Evolutionary conservation across 257 asterid genomes (phyloP).

Genomic region (Plantago elongata): DNA sequence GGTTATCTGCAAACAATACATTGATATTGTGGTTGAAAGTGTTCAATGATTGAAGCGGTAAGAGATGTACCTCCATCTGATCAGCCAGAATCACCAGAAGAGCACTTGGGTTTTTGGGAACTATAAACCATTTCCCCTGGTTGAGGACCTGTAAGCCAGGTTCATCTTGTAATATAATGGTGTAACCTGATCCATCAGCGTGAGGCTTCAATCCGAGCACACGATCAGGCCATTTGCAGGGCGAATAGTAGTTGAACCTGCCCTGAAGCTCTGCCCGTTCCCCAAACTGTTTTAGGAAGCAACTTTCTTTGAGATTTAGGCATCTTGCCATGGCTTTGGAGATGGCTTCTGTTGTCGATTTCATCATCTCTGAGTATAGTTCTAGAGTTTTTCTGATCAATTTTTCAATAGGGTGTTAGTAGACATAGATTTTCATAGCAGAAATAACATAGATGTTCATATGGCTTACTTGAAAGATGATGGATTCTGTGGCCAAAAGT

Average conservation of each 20-base stretch:
- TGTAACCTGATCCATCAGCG: conserved; percentile 47
- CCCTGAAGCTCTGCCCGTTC: conserved; percentile 26
- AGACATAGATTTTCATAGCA: not conserved
- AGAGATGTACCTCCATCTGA: conserved; percentile 41
- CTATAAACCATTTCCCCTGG: conserved; percentile 38
- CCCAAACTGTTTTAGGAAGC: conserved; percentile 47
- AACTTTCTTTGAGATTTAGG: conserved; percentile 32
- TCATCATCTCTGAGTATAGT: conserved; percentile 34
- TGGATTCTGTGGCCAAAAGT: conserved; percentile 44
- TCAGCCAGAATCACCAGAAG: conserved; percentile 46
- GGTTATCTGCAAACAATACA: too few relatives aligned
- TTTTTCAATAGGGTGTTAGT: conserved; percentile 2
- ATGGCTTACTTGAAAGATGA: conserved; percentile 32
- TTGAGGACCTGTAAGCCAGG: conserved; percentile 39
- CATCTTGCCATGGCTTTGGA: conserved; percentile 50
- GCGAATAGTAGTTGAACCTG: conserved; percentile 42
- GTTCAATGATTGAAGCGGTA: too few relatives aligned
- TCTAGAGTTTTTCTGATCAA: conserved; percentile 30
- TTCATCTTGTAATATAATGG: conserved; percentile 42
- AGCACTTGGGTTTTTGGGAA: conserved; percentile 34
- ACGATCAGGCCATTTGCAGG: conserved; percentile 39
- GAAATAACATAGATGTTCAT: too few relatives aligned
- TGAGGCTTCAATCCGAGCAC: conserved; percentile 55
- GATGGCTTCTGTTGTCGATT: conserved; percentile 23
- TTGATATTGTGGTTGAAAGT: too few relatives aligned